Evolutionary conservation across 1,139 yeast genomes (phyloP).

Genomic region (Hanseniaspora sp.): DNA sequence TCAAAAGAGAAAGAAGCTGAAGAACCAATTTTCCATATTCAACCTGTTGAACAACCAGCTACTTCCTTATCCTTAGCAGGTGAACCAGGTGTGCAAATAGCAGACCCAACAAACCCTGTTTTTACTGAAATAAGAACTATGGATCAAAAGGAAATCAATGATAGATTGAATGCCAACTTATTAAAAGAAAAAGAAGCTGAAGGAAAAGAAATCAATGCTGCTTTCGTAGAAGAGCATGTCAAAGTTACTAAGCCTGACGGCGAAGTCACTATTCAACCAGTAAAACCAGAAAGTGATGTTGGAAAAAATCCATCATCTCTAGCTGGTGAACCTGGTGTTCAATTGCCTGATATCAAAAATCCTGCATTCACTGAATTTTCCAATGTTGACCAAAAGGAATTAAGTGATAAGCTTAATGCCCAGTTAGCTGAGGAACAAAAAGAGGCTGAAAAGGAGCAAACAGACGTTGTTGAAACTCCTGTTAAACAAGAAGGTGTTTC

Average conservation of each 20-base stretch:
- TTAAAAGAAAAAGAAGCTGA: constrained; percentile 20
- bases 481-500: constrained; percentile 15
- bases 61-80: constrained; percentile 20
- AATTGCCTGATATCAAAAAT: constrained; percentile 37
- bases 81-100: constrained; percentile 36
- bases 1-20: constrained; percentile 21
- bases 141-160: constrained; percentile 42
- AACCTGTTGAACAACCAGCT: constrained; percentile 11
- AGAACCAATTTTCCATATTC: constrained; percentile 11
- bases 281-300: background rate
- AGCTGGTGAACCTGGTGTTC: constrained; percentile 33
- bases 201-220: background rate
- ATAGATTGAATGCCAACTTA: constrained; percentile 21
- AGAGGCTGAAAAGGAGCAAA: constrained; percentile 17
- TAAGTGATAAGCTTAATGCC: constrained; percentile 32
- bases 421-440: constrained; percentile 14
- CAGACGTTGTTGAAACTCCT: constrained; percentile 17
- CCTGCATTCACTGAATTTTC: constrained; percentile 40
- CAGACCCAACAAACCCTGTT: constrained; percentile 38
- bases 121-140: constrained; percentile 38
- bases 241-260: background rate
- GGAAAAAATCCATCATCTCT: constrained; percentile 16
- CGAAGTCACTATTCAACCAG: constrained; percentile 10
- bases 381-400: constrained; percentile 38
- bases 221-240: background rate